Evolutionary conservation across 73 alveolate species (phyloP), one percentile per base, ranked within the genome.

Genomic region (Halteria grandinella): DNA sequence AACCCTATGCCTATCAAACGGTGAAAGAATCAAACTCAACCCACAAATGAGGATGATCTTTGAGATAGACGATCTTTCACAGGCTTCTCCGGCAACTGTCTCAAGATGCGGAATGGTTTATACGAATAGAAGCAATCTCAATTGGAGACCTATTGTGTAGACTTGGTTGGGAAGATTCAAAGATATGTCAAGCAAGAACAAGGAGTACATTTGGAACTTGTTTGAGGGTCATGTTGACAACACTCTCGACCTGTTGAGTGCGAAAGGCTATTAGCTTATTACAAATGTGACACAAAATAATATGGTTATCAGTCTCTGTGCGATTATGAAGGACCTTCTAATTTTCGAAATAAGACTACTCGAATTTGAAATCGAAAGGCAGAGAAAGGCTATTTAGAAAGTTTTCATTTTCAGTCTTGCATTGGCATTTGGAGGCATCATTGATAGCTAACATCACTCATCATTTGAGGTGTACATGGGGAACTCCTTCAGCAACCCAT

Each of bases 21-120:
- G 97, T n/a, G 97, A 95, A 37, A 89, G 97, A 66, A 94, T 96
- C 55, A 93, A 91, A 87, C 88, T 95, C 18, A 89, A 94, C 15
- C 94, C 97, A 48, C 89, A 87, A 64, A 93, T 96, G 97, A 93
- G 93, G 48, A 93, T 96, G 97, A 73, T 96, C 55, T 96, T 96
- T 63, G 99, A 96, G 78, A 96, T 92, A 14, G 96, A 87, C 29
- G 97, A 96, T 74, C 86, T 96, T 27, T 66, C 87, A 60, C 93
- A 84, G 44, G 99, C 98, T 23, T 93, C 98, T 0, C 99, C 99
- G 1, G 99, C 99, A 8, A 96, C 99, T 3, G 98, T 96, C 47
- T 88, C 97, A 34, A 88, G 99, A 49, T 94, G 99, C 53, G 99
- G 99, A 53, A 92, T 94, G 98, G 97, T 92, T 40, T 91, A 94